Evolutionary conservation across 441 rosid species (phyloP).

Genomic region (Pelargonium citronellum): DNA sequence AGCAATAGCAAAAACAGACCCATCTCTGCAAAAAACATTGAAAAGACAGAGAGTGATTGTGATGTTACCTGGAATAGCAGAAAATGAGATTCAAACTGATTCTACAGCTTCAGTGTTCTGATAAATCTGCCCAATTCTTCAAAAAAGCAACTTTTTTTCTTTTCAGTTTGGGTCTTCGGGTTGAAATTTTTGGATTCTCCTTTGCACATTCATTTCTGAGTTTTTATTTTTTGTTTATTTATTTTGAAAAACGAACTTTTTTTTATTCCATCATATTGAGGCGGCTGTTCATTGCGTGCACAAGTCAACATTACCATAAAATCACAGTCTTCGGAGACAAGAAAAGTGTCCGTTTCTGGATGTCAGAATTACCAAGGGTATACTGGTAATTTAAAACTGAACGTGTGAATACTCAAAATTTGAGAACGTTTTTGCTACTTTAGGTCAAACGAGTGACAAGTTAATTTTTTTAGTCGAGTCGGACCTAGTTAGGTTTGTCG

Average conservation of each 20-base stretch:
- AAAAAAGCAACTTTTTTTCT: background rate
- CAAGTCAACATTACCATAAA: too few relatives aligned
- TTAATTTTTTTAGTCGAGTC: too few relatives aligned
- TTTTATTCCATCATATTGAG: background rate
- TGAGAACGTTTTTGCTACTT: too few relatives aligned
- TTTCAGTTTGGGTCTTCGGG: background rate
- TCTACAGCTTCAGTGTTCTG: background rate
- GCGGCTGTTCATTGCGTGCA: background rate
- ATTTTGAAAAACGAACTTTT: background rate
- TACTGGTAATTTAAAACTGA: too few relatives aligned
- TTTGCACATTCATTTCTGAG: background rate
- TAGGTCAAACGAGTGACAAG: too few relatives aligned
- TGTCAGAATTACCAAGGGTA: too few relatives aligned
- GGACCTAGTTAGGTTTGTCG: too few relatives aligned
- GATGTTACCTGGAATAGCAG: conserved; percentile 5
- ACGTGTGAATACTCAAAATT: too few relatives aligned
- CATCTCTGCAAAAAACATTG: background rate
- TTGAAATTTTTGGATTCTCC: background rate
- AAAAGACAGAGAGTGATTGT: conserved; percentile 5
- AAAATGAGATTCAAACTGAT: conserved; percentile 3
- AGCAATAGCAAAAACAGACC: background rate
- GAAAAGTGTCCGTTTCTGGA: too few relatives aligned
- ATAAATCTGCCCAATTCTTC: background rate
- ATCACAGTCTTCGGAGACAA: too few relatives aligned
- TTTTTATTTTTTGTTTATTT: too few relatives aligned